Evolutionary conservation across 192 early-diverging fungal genomes (phyloP).

Genomic region (Backusella sp.): DNA sequence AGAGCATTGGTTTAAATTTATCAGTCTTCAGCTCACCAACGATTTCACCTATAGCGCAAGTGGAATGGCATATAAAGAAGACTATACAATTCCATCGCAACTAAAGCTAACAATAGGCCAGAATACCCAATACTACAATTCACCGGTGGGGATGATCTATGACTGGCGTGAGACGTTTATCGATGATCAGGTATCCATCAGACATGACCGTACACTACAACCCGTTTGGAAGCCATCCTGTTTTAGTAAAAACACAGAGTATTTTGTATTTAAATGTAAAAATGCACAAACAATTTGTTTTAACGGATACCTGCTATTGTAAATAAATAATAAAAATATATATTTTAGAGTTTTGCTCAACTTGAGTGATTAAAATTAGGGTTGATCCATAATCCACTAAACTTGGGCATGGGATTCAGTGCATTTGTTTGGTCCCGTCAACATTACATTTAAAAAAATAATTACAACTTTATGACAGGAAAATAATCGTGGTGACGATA

Average conservation of each 20-base stretch:
- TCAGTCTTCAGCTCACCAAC: not conserved
- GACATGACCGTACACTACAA: not conserved
- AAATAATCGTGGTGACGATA: too few relatives aligned
- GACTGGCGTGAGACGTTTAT: not conserved
- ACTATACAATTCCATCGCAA: not conserved
- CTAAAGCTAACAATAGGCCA: not conserved
- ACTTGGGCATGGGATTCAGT: too few relatives aligned
- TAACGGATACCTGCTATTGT: not conserved
- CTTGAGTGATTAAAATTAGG: too few relatives aligned
- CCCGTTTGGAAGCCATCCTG: not conserved
- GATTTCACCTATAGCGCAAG: not conserved
- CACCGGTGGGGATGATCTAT: not conserved
- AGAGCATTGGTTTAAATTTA: not conserved
- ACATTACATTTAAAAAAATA: too few relatives aligned
- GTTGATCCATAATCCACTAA: too few relatives aligned
- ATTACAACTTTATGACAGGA: too few relatives aligned
- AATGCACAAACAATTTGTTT: not conserved
- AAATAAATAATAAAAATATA: not conserved
- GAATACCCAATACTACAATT: not conserved
- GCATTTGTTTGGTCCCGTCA: too few relatives aligned
- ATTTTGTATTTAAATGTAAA: not conserved
- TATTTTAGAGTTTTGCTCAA: not conserved
- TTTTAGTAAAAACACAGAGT: not conserved
- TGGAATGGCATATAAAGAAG: not conserved
- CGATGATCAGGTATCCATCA: not conserved